Percentiles rank a stretch among this genome's conserved stretches.
Evolutionary conservation across 345 rosid genomes (phyloP).

Genomic region (Erodium maritimum): DNA sequence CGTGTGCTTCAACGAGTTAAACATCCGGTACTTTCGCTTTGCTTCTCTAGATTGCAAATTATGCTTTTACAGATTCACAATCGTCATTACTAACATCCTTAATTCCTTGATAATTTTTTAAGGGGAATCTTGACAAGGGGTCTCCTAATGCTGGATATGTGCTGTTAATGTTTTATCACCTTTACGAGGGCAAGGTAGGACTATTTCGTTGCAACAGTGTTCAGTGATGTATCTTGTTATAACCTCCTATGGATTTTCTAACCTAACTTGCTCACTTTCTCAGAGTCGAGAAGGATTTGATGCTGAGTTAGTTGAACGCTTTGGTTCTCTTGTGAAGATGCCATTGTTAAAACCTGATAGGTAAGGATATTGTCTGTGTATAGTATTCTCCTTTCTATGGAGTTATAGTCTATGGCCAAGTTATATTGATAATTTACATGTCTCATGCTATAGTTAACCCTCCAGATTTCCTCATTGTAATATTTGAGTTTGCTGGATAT

Average conservation of each 20-base stretch:
- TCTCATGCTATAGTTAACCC: background rate
- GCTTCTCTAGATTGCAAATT: conserved; percentile 3
- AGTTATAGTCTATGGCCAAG: background rate
- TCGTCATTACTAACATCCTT: conserved; percentile 10
- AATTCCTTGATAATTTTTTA: conserved; percentile 17
- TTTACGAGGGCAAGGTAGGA: conserved; percentile 89
- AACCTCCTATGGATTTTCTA: conserved; percentile 5
- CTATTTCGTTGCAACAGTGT: conserved; percentile 3
- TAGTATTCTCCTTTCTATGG: background rate
- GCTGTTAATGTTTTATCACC: conserved; percentile 88
- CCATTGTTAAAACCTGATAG: conserved; percentile 73
- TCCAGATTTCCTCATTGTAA: background rate
- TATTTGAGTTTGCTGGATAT: background rate
- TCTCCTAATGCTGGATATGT: conserved; percentile 88
- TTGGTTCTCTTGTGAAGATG: conserved; percentile 82
- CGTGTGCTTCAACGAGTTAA: conserved; percentile 86
- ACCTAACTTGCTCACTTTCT: conserved; percentile 5
- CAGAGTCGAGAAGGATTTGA: conserved; percentile 82
- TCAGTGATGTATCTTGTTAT: background rate
- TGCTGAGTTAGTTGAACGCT: conserved; percentile 75
- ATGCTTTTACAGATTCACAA: conserved; percentile 1
- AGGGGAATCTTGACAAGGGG: conserved; percentile 94
- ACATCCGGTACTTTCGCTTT: conserved; percentile 56
- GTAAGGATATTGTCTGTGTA: conserved; percentile 22
- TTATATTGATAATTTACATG: background rate